Percentiles rank a stretch among this genome's conserved stretches.
phyloP scores from a whole-genome alignment of 2,329 filamentous ascomycete genomes.

The Nemania sp. region DNA sequence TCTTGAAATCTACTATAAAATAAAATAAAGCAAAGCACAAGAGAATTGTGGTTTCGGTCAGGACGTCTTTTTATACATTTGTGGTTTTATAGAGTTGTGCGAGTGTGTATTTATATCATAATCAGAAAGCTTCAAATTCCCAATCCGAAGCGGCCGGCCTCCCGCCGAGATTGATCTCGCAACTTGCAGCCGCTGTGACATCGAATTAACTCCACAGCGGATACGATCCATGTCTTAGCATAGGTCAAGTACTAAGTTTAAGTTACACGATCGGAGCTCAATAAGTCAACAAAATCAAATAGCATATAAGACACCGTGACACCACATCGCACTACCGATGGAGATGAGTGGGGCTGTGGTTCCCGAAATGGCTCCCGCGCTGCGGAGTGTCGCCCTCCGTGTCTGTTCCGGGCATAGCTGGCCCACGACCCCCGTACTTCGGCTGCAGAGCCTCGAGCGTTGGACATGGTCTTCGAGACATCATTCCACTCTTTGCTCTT shows the following conservation, averaged over 20 bases:
- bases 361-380: conserved; percentile 22
- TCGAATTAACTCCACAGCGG: conserved; percentile 12
- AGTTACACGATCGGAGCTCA: no score
- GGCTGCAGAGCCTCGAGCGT: conserved; percentile 7
- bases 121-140: conserved; percentile 5
- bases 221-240: conserved; percentile 8
- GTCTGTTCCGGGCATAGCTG: conserved; percentile 21
- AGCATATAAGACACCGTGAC: neutral
- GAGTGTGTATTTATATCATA: neutral
- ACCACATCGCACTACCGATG: neutral
- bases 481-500: no score
- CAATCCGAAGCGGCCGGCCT: conserved; percentile 12
- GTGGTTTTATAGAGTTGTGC: no score
- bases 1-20: no score
- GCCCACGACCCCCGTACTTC: neutral
- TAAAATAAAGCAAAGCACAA: neutral
- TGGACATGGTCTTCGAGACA: no score
- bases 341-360: neutral
- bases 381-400: conserved; percentile 29
- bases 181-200: conserved; percentile 3
- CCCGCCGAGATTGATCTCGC: conserved; percentile 26
- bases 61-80: conserved; percentile 11
- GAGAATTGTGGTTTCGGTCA: neutral
- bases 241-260: neutral
- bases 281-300: no score